Percentiles rank a stretch among this genome's conserved stretches.
These are phyloP conservation scores for Pichia thaimueangensis DNA, from an alignment of 805 yeast genomes.

Conservation along the genomic window DNA sequence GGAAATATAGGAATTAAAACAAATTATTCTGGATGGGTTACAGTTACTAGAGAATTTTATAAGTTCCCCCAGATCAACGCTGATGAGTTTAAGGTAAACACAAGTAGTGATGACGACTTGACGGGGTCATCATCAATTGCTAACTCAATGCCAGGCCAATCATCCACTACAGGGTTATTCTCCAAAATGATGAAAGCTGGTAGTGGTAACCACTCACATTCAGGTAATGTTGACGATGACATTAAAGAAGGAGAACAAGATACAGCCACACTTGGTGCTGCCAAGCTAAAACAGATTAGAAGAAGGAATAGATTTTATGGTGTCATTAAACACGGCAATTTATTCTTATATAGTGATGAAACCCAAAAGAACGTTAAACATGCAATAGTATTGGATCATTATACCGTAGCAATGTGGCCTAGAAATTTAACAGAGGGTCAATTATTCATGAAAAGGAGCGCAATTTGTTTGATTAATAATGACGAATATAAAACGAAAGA, in stretches of 20 bases:
- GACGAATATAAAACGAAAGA: constrained; percentile 13
- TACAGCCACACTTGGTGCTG: constrained; percentile 29
- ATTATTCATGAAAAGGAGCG: constrained; percentile 71
- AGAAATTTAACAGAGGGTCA: constrained; percentile 65
- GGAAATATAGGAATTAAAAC: constrained; percentile 58
- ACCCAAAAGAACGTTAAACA: constrained; percentile 59
- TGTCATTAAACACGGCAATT: constrained; percentile 77
- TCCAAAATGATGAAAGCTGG: constrained; percentile 4
- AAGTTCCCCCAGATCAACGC: constrained; percentile 38
- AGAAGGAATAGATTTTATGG: constrained; percentile 61
- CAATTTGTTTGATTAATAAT: constrained; percentile 64
- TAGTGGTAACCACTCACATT: background rate
- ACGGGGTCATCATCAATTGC: background rate
- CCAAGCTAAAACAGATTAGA: constrained; percentile 33
- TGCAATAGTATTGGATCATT: constrained; percentile 69
- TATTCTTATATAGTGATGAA: constrained; percentile 77
- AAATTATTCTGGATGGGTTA: constrained; percentile 68
- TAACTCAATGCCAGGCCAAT: background rate
- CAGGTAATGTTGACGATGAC: constrained; percentile 3
- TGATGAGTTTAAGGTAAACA: constrained; percentile 17
- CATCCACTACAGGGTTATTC: constrained; percentile 1
- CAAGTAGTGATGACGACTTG: constrained; percentile 4
- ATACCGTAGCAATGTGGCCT: constrained; percentile 82
- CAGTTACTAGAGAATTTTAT: constrained; percentile 75
- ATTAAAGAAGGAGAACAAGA: constrained; percentile 2